Conservation (phyloP, 1,139 yeast species). For the Saccharomycopsis hybrid region DNA sequence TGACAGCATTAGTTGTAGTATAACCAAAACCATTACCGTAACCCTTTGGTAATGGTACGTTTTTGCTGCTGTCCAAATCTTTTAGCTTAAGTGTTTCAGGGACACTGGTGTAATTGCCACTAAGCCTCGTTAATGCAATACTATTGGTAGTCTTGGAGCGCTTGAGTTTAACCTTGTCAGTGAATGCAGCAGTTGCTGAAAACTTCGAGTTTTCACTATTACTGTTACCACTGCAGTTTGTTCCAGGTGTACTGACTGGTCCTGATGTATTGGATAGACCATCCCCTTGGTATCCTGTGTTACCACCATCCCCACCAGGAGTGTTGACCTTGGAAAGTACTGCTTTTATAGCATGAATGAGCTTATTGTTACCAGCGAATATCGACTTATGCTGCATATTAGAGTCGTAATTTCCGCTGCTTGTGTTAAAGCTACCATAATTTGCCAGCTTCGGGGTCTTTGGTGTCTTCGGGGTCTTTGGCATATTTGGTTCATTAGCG, state of each 20-base stretch:
- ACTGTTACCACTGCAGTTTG: background rate
- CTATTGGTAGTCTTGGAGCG: conserved; percentile 8
- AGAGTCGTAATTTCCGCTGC: background rate
- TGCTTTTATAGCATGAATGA: conserved; percentile 12
- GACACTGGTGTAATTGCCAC: conserved; percentile 12
- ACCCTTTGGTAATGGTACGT: background rate
- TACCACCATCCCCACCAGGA: background rate
- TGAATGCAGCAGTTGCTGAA: background rate
- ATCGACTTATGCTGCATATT: conserved; percentile 2
- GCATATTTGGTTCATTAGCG: background rate
- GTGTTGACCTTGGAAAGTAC: conserved; percentile 10
- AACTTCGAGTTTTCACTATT: background rate
- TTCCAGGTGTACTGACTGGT: background rate
- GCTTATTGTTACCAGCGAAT: conserved; percentile 2
- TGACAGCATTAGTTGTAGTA: background rate
- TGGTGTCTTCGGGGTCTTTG: background rate
- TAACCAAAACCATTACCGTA: no score
- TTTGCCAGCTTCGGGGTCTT: no score
- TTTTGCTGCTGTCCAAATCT: no score
- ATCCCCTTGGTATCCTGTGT: background rate
- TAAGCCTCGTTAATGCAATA: conserved; percentile 18
- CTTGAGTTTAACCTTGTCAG: conserved; percentile 6
- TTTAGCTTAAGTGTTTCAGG: no score
- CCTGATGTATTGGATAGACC: background rate
- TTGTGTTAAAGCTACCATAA: no score